phyloP scores from a whole-genome alignment of 768 basidiomycete species.

The Auriculariales sp. region DNA sequence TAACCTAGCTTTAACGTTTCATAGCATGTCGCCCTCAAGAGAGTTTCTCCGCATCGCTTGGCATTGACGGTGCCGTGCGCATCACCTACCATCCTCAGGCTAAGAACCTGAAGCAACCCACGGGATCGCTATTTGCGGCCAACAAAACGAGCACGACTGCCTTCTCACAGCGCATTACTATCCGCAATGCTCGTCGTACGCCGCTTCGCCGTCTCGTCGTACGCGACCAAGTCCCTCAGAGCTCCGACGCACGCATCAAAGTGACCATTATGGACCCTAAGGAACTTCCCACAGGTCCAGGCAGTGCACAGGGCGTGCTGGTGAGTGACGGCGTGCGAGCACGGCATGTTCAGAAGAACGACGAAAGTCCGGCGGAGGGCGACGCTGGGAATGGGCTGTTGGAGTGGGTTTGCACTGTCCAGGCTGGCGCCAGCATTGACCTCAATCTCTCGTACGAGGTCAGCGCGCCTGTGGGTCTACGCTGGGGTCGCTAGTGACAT shows the following conservation, averaged over 20 bases:
- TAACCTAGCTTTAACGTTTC: too few species aligned
- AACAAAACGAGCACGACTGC: slow-evolving; percentile 4
- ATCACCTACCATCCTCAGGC: slow-evolving; percentile 19
- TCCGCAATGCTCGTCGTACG: slow-evolving; percentile 9
- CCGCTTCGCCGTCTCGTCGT: slow-evolving; percentile 7
- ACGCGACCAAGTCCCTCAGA: slow-evolving; percentile 10
- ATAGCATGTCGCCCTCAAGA: slow-evolving; percentile 36
- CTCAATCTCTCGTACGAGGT: slow-evolving; percentile 41
- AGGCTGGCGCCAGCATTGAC: slow-evolving; percentile 25
- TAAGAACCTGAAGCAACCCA: slow-evolving; percentile 5
- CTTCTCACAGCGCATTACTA: slow-evolving; percentile 7
- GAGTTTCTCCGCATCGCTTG: slow-evolving; percentile 40
- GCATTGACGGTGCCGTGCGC: slow-evolving; percentile 19
- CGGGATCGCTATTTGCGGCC: slow-evolving; percentile 1
- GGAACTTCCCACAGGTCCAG: slow-evolving; percentile 24
- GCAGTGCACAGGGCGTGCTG: slow-evolving; percentile 21
- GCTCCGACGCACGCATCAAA: slow-evolving; percentile 9
- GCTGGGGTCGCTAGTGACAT: too few species aligned
- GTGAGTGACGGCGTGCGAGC: slow-evolving; percentile 13
- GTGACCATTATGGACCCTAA: slow-evolving; percentile 10
- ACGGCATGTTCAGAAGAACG: slow-evolving; percentile 13
- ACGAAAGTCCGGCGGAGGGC: slow-evolving; percentile 19
- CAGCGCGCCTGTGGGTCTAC: slow-evolving; percentile 20
- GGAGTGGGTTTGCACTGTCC: slow-evolving; percentile 37
- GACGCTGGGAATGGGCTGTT: slow-evolving; percentile 26